Evolutionary conservation across 2,329 filamentous ascomycete species (phyloP), one percentile per base, ranked within the genome.

Genomic region (Venturia aucupariae): DNA sequence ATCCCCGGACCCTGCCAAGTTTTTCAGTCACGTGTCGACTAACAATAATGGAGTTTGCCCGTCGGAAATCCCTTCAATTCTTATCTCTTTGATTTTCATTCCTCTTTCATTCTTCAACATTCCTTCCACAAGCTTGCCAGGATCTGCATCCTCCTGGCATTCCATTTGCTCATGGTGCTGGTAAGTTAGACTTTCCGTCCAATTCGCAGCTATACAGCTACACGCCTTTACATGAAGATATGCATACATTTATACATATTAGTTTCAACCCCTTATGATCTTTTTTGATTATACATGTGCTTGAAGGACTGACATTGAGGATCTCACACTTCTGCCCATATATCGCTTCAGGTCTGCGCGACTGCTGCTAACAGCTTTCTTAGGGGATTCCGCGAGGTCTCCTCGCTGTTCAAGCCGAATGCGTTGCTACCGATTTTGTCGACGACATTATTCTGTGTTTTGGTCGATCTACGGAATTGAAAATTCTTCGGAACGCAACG

Each of bases 191-290:
- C 30, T 17, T 57, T n/a, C 27, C 11, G 15, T n/a, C 27, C 30
- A 15, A 6, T 19, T 32, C 1, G 15, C 44, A 30, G 4, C 39
- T 13, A 41, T 6, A 35, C 51, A n/a, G 24, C 51, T n/a, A 10
- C 1, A 35, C 19, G 30, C 51, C 51, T 57, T 24, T 57, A 48
- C 51, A 57, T 57, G 51, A 57, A 35, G 51, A 57, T 57, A 57
- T 57, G 51, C 51, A 57, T 57, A 35, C 51, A 57, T 57, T 35
- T 35, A 55, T 57, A 57, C 51, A 57, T 57, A 57, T 57, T 61
- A 42, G 59, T 61, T 61, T 61, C 59, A 61, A 61, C 59, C 59
- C 59, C 59, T 61, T 61, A 61, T 61, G 59, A 61, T 61, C 59
- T 61, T n/a, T 61, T 5, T 61, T 61, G 59, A 61, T 61, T 61